Evolutionary conservation across 1,284 basidiomycete species (phyloP), one percentile per base, ranked within the genome.

Genomic region (Sanguinoderma infundibulare): DNA sequence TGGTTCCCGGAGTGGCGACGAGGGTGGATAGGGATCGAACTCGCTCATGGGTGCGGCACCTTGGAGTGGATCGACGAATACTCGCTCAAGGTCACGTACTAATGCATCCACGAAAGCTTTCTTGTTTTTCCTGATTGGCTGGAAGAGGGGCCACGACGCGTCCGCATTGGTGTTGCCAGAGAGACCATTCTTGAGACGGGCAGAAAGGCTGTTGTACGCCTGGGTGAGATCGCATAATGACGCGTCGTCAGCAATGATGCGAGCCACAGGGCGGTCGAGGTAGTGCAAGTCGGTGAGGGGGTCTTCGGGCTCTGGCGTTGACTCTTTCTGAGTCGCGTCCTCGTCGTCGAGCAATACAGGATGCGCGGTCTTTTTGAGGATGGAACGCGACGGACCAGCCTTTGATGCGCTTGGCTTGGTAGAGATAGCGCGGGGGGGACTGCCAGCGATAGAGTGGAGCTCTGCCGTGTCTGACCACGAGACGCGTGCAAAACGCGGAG

Each of bases 301-400:
- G 68, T 87, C 84, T 2, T 77, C 74, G 5, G 91, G 91, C 66
- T 90, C 89, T 20, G 91, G 91, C 0, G 91, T 92, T 17, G 79
- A 73, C 61, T 91, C 86, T 58, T 90, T 83, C 55, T 34, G n/a
- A 15, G 5, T 2, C 22, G 78, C 73, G 38, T 75, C 75, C 53
- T 81, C 81, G n/a, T 78, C 71, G 2, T 73, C 63, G 38, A 79
- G 75, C 34, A 83, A 70, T 42, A 58, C 68, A 30, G 67, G 72
- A 62, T 67, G 67, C 20, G 71, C 67, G 7, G 75, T 73, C 62
- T 81, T 83, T 74, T 91, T 91, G 28, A 91, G 78, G 63, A 90
- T 92, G 9, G 90, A 87, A 64, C 83, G 87, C 14, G 77, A 65
- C 2, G 85, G 86, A 2, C 66, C 74, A 6, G 74, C 73, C 57